A percentile compares a stretch with the other conserved stretches of the same genome.
Conservation (phyloP, 2,329 filamentous ascomycete species). For the Apiospora arundinis region DNA sequence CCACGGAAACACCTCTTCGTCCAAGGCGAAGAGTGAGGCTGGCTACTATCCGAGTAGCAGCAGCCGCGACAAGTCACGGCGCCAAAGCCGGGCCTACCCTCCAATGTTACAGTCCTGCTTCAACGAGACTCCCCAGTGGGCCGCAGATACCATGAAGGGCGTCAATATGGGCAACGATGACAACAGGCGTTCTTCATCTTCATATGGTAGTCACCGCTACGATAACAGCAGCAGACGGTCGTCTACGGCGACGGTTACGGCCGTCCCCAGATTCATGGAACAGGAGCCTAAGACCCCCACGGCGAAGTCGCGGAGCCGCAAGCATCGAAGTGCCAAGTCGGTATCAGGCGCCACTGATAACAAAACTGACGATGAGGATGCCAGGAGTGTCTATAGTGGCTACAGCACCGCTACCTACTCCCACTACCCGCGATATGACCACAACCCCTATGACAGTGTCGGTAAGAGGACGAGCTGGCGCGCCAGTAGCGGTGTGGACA, state of each 20-base stretch:
- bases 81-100: constrained; percentile 8
- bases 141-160: neutral
- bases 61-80: constrained; percentile 16
- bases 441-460: neutral
- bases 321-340: neutral
- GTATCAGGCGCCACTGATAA: neutral
- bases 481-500: constrained; percentile 4
- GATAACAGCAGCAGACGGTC: neutral
- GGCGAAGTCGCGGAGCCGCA: neutral
- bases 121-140: neutral
- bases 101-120: neutral
- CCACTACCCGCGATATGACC: constrained; percentile 7
- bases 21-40: constrained; percentile 19
- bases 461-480: neutral
- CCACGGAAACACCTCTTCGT: neutral
- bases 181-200: neutral
- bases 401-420: constrained; percentile 19
- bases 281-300: neutral
- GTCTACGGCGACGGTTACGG: neutral
- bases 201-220: neutral
- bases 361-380: neutral
- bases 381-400: constrained; percentile 1
- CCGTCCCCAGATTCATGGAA: too few relatives aligned
- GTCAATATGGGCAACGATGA: neutral
- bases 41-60: constrained; percentile 1